Percentiles rank a stretch among this genome's conserved stretches.
phyloP scores from a whole-genome alignment of 1,139 yeast species.

The Scheffersomyces segobiensis region DNA sequence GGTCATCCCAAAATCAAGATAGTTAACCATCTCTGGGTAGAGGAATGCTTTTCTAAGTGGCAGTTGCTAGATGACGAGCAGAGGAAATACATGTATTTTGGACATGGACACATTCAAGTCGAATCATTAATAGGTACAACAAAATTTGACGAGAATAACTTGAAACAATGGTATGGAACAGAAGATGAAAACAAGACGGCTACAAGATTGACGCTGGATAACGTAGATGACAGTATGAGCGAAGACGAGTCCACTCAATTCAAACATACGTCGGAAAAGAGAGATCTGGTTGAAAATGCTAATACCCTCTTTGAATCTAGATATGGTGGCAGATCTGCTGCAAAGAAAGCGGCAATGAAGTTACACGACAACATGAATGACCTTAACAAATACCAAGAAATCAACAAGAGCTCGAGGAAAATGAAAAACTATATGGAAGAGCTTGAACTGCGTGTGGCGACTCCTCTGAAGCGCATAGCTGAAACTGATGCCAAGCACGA shows the following conservation, averaged over 20 bases:
- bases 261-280: neutral
- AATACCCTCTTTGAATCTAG: slow-evolving; percentile 6
- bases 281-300: slow-evolving; percentile 1
- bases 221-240: slow-evolving; percentile 38
- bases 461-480: slow-evolving; percentile 8
- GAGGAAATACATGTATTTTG: slow-evolving; percentile 49
- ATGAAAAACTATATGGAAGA: slow-evolving; percentile 41
- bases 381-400: slow-evolving; percentile 58
- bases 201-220: slow-evolving; percentile 12
- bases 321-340: slow-evolving; percentile 51
- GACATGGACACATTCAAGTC: slow-evolving; percentile 35
- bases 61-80: slow-evolving; percentile 42
- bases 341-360: slow-evolving; percentile 63
- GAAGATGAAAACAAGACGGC: slow-evolving; percentile 9
- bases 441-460: slow-evolving; percentile 18
- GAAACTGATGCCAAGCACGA: slow-evolving; percentile 3
- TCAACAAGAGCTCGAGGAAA: slow-evolving; percentile 38
- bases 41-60: slow-evolving; percentile 73
- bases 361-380: slow-evolving; percentile 71
- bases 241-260: slow-evolving; percentile 25
- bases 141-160: slow-evolving; percentile 38
- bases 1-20: slow-evolving; percentile 44
- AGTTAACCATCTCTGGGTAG: slow-evolving; percentile 89
- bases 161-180: slow-evolving; percentile 41
- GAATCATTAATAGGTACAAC: slow-evolving; percentile 55